Evolutionary conservation across 805 yeast genomes (phyloP).

Genomic region (Hanseniaspora singularis): DNA sequence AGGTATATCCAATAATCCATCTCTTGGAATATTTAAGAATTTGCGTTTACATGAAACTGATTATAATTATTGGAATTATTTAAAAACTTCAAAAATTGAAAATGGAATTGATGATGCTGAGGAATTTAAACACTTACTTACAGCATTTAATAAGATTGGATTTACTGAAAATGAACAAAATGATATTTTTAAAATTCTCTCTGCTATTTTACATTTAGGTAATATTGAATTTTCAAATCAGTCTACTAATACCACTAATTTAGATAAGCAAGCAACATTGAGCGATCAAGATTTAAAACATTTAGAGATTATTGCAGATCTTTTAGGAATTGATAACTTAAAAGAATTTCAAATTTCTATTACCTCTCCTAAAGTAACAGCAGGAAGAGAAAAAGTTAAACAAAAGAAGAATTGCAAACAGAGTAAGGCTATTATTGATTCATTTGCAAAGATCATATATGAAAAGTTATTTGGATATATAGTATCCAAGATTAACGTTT

Average conservation of each 20-base stretch:
- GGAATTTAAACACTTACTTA: constrained; percentile 50
- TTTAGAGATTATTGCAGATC: constrained; percentile 33
- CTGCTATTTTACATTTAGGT: constrained; percentile 75
- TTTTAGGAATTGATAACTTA: constrained; percentile 48
- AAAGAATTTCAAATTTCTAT: constrained; percentile 47
- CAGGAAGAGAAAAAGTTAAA: constrained; percentile 76
- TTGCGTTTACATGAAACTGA: background rate
- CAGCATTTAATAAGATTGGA: constrained; percentile 66
- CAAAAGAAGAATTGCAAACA: constrained; percentile 71
- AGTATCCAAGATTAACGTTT: constrained; percentile 62
- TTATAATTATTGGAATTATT: constrained; percentile 38
- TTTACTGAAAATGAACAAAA: constrained; percentile 44
- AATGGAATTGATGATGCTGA: constrained; percentile 63
- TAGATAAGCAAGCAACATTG: constrained; percentile 55
- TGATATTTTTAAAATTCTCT: constrained; percentile 52
- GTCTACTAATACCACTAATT: constrained; percentile 20
- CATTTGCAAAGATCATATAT: constrained; percentile 75
- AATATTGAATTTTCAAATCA: constrained; percentile 50
- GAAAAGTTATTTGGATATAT: constrained; percentile 71
- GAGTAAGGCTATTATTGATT: constrained; percentile 70
- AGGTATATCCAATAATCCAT: constrained; percentile 35
- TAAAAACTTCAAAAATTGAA: constrained; percentile 41
- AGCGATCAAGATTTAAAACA: constrained; percentile 40
- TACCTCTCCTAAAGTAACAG: constrained; percentile 71
- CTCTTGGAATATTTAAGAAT: background rate